Base-by-base conservation (phyloP, 2,329 filamentous ascomycete genomes). In the Paraconiothyrium brasiliense region DNA sequence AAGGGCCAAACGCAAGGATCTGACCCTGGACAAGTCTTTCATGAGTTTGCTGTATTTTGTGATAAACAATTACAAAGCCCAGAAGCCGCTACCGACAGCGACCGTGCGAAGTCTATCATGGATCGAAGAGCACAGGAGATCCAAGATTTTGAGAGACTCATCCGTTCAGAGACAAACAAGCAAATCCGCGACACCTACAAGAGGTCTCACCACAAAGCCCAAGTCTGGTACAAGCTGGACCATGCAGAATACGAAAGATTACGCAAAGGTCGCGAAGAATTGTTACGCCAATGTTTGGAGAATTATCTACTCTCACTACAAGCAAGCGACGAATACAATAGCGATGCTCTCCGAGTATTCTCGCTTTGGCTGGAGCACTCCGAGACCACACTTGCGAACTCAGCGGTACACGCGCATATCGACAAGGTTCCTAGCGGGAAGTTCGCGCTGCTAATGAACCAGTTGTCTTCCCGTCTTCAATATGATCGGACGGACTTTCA, bases 11-110 rank as follows among this genome's bases (percentile, higher is more conserved):
- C 81, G 5, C 85, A 89, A 57, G 91, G 91, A 1, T 84, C 86
- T 48, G 92, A 94, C 62, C 92, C 94, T 2, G 93, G 94, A 1
- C 86, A 92, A 67, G 95, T 98, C 0, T 97, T 93, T 71, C 93
- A 97, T 75, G 92, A 97, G 71, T 98, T 98, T 77, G 95, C 96
- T 30, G 87, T 89, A 55, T 99, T 99, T 76, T 99, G 96, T 72
- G 94, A 99, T 75, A 89, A 93, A 71, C 95, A 99, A 76, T 84
- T 99, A 10, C 92, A 97, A 71, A 94, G 94, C 72, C 87, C 90
- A 0, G 93, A 97, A 69, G 89, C 90, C 37, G 81, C 94, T 1
- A 93, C 97, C 76, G 95, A 99, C 71, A 87, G 97, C 62, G 87
- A 88, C 34, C 89, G 95, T 49, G 86, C 97, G 46, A 87, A 92